Evolutionary conservation across 805 yeast genomes (phyloP).

Genomic region (Isabelozyma gotoi): DNA sequence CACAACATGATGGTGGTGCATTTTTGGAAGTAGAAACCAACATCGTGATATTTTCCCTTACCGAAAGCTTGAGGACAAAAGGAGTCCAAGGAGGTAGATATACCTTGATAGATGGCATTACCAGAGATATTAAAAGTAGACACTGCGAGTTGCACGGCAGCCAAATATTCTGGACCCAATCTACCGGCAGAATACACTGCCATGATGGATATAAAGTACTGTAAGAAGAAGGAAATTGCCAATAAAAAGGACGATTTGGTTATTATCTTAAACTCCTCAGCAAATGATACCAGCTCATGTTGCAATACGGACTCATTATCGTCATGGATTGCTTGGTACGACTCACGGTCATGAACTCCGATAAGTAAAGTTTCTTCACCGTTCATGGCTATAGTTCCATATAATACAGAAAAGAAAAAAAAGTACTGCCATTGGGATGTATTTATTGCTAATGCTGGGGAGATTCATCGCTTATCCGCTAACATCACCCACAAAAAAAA

Average conservation of each 20-base stretch:
- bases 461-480: no score
- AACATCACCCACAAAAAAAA: not conserved
- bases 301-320: not conserved
- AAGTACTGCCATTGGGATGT: conserved; percentile 10
- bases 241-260: conserved; percentile 49
- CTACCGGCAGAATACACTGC: conserved; percentile 74
- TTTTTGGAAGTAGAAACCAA: conserved; percentile 73
- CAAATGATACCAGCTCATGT: not conserved
- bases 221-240: conserved; percentile 61
- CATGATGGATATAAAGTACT: conserved; percentile 63
- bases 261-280: not conserved
- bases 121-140: conserved; percentile 72
- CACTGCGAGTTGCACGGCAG: conserved; percentile 70
- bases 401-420: not conserved
- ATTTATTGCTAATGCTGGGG: conserved; percentile 32
- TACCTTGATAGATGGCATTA: conserved; percentile 69
- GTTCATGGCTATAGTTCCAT: not conserved
- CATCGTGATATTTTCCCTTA: conserved; percentile 62
- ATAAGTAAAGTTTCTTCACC: not conserved
- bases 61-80: conserved; percentile 84
- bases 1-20: conserved; percentile 62
- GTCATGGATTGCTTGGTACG: not conserved
- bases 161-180: conserved; percentile 65
- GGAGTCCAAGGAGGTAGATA: conserved; percentile 78
- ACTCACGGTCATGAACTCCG: not conserved